These are phyloP conservation scores for Lactarius quietus DNA, from an alignment of 768 basidiomycete species.

Conservation along the genomic window DNA sequence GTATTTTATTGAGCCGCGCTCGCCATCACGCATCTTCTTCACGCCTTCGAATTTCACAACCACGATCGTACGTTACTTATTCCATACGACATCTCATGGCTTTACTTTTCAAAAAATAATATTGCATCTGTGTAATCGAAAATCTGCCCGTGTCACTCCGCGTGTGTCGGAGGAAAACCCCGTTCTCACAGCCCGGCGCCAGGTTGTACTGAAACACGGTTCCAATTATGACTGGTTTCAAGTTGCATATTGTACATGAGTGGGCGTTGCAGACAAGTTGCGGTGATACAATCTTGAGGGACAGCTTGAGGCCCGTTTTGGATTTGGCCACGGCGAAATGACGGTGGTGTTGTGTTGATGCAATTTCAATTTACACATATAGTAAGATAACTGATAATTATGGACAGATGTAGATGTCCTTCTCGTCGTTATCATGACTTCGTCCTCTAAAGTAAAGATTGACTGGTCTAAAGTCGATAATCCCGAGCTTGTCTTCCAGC, in stretches of 20 bases:
- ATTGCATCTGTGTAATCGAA: not conserved
- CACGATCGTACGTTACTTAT: not conserved
- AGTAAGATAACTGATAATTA: not conserved
- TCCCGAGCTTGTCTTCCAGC: constrained; percentile 60
- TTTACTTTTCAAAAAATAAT: not conserved
- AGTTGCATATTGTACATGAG: no score
- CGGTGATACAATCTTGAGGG: no score
- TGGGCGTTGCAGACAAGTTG: no score
- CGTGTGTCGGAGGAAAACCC: not conserved
- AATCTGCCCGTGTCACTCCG: not conserved
- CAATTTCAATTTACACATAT: not conserved
- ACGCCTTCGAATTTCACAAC: not conserved
- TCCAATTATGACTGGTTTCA: no score
- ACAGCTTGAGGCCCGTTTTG: no score
- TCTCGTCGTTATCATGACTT: not conserved
- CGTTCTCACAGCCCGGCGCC: no score
- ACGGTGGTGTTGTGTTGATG: no score
- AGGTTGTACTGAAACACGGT: no score
- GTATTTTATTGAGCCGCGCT: not conserved
- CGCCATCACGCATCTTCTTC: no score
- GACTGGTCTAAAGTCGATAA: constrained; percentile 64
- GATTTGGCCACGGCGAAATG: no score
- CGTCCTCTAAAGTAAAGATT: constrained; percentile 34
- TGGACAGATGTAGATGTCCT: not conserved
- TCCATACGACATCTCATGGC: not conserved